Evolutionary conservation across 495 filamentous ascomycete species (phyloP), one percentile per base, ranked within the genome.

Genomic region (Massariosphaeria phaeospora): DNA sequence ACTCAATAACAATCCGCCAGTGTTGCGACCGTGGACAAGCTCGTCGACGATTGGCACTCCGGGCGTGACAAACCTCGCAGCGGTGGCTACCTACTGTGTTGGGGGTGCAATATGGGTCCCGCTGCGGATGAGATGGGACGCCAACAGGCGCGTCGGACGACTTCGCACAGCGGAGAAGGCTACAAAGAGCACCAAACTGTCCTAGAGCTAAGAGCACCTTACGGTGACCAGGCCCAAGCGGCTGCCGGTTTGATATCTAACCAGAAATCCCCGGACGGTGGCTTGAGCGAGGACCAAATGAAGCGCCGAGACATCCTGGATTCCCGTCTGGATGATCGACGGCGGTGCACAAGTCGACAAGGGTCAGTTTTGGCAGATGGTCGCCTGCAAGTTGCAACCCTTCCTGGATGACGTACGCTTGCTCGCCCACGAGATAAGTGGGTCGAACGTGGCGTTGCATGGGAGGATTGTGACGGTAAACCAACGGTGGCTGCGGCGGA

Each of bases 251-350:
- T 48, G 56, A 59, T 59, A 53, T 11, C 30, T 59, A 47, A 59
- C 56, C 48, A 54, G 49, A 59, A 59, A 53, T 62, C 59, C 59
- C 59, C 59, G 59, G 57, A 9, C 40, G 10, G 20, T 57, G 52
- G 54, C 59, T 53, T 50, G 52, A 24, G 54, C 43, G 45, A 54
- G 50, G 54, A 52, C 52, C 48, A 58, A 55, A 54, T 55, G 59
- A 58, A 36, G 59, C 54, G 54, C 54, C 59, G 54, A 57, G 38
- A 38, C 23, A 57, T 48, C 59, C 44, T 45, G 47, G 52, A 8
- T 20, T 58, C 49, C 59, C 59, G 59, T 41, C 48, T 52, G 48
- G 49, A 43, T 54, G 59, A 63, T 63, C 59, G 55, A 63, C 59
- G 44, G 45, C 52, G 45, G 52, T 54, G 24, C 25, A 33, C 35